Base-by-base conservation (phyloP, 202 grass and related monocot species). In the Eragrostis tef region DNA sequence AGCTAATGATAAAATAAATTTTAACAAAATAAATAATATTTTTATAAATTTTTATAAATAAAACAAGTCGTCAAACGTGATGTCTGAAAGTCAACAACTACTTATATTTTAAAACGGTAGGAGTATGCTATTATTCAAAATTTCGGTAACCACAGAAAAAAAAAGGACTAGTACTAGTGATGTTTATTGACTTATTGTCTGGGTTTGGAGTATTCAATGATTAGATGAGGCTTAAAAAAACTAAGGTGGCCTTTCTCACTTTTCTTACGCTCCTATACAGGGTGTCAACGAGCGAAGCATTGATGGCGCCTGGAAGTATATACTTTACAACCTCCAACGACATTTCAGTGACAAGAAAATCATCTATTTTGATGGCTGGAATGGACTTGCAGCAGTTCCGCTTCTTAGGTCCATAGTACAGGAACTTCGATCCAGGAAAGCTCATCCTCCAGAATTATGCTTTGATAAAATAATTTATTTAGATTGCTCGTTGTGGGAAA, bases 291-390 rank as follows among this genome's bases (percentile, higher is more conserved):
- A 1, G 2, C 6, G 0, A 1, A 3, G 8, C 6, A 2, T 69
- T 69, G 0, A n/a, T 11, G 5, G 0, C 0, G 78, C 50, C 1
- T 44, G 15, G 27, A 0, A 9, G 8, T 0, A 0, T 2, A 31
- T 80, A 59, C 7, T 70, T n/a, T 5, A 5, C 34, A 0, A 3
- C 4, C 34, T 39, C 34, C 34, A 39, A 39, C 6, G 0, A 0
- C 1, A 0, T 0, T 6, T 1, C 5, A 21, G 2, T 22, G 19
- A 45, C 39, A 22, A 42, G 14, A 67, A 11, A 2, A 11, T 46
- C n/a, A 22, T 68, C 2, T 68, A 46, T 13, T 22, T 45, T 68
- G 10, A 68, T 68, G 65, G 65, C 11, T 68, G 65, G 36, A 13
- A 45, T 51, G 45, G 60, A 31, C 34, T 65, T 62, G 75, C 17